Percentiles rank a stretch among this genome's conserved stretches.
These are phyloP conservation scores for Capillidium heterosporum DNA, from an alignment of 371 early-diverging fungal species.

Conservation along the genomic window DNA sequence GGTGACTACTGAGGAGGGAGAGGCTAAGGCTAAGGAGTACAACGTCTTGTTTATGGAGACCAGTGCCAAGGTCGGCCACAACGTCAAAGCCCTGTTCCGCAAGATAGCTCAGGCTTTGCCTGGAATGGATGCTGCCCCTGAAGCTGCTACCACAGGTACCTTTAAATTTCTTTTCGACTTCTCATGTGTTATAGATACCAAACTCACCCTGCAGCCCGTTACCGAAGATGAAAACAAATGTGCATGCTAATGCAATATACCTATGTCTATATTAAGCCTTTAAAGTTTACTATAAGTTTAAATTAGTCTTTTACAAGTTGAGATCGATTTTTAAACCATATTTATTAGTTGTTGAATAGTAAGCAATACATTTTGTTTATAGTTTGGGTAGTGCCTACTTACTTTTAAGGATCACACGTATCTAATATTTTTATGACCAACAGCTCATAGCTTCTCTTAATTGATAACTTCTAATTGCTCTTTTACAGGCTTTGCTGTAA, in stretches of 20 bases:
- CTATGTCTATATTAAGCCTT: no score
- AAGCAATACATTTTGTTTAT: no score
- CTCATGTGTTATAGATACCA: not conserved
- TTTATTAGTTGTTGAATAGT: no score
- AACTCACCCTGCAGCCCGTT: not conserved
- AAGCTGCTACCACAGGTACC: slow-evolving; percentile 1
- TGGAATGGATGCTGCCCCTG: slow-evolving; percentile 39
- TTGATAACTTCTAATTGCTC: no score
- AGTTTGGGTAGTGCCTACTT: no score
- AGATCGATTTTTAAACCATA: no score
- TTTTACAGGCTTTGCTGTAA: no score
- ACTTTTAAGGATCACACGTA: no score
- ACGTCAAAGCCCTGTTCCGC: slow-evolving; percentile 87
- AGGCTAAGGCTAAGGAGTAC: slow-evolving; percentile 83
- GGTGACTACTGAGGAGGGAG: slow-evolving; percentile 92
- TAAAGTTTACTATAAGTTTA: no score
- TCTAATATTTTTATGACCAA: no score
- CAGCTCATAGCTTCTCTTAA: no score
- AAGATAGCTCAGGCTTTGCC: slow-evolving; percentile 92
- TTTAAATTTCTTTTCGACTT: not conserved
- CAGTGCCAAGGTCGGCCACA: slow-evolving; percentile 89
- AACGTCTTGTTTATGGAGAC: slow-evolving; percentile 95
- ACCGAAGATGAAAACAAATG: slow-evolving; percentile 4
- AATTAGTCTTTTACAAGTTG: no score
- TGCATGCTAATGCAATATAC: not conserved